These are phyloP conservation scores for Neofusicoccum sp. DNA, from an alignment of 2,329 filamentous ascomycete species.

Conservation along the genomic window DNA sequence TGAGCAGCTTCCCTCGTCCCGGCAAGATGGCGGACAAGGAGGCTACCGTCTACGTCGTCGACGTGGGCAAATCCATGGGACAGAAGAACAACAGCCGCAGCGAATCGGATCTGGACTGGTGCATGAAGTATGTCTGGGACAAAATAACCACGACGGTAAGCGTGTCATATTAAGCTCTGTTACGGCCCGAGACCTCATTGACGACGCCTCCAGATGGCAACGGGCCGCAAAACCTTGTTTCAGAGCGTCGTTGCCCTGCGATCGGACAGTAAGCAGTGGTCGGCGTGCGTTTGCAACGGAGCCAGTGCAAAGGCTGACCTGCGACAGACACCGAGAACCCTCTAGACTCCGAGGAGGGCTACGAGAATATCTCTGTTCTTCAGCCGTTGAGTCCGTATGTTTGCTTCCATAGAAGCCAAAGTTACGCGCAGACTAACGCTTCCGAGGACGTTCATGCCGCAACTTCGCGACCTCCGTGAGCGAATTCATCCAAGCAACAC, in stretches of 20 bases:
- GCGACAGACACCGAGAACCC: conserved; percentile 65
- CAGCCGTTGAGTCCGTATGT: conserved; percentile 65
- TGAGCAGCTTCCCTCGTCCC: background rate
- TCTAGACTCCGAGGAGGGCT: conserved; percentile 68
- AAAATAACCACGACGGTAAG: conserved; percentile 76
- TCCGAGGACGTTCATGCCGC: conserved; percentile 63
- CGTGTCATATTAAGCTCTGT: conserved; percentile 23
- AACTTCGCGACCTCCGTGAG: conserved; percentile 66
- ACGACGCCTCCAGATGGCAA: conserved; percentile 50
- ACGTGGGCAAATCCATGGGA: conserved; percentile 85
- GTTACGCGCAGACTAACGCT: background rate
- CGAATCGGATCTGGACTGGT: conserved; percentile 84
- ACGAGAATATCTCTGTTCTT: conserved; percentile 79
- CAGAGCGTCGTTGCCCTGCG: conserved; percentile 82
- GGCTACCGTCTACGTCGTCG: conserved; percentile 87
- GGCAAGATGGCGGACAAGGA: conserved; percentile 83
- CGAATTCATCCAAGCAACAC: conserved; percentile 69
- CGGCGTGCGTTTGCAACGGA: background rate
- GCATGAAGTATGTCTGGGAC: conserved; percentile 93
- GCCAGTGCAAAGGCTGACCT: background rate
- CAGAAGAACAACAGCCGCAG: conserved; percentile 69
- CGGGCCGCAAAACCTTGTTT: conserved; percentile 72
- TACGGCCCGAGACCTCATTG: background rate
- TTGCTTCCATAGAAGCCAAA: background rate
- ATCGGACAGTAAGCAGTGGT: conserved; percentile 61